phyloP scores from a whole-genome alignment of 192 early-diverging fungal genomes.

The Gonapodya prolifera region DNA sequence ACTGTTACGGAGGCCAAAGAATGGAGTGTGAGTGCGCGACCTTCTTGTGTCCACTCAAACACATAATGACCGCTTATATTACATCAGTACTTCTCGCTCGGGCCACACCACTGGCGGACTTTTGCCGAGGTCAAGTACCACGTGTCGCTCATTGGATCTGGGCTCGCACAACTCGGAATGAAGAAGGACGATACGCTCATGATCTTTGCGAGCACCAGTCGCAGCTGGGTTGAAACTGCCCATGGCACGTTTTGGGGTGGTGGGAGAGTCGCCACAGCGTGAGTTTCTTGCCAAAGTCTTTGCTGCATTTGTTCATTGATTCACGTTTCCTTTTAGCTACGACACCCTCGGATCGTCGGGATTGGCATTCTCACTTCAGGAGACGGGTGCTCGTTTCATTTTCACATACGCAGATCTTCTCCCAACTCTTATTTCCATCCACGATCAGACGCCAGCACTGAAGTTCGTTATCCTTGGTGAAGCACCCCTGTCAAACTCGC shows the following conservation, averaged over 20 bases:
- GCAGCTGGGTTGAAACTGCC: conserved; percentile 52
- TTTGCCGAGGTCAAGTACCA: too few species aligned
- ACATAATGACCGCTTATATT: too few species aligned
- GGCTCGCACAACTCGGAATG: conserved; percentile 54
- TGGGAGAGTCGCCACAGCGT: conserved; percentile 67
- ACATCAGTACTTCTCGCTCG: too few species aligned
- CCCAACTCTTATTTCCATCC: conserved; percentile 46
- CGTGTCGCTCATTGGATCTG: conserved; percentile 44
- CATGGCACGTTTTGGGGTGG: conserved; percentile 51
- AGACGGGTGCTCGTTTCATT: conserved; percentile 55
- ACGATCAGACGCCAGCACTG: conserved; percentile 39
- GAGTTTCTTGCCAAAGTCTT: too few species aligned
- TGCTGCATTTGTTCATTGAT: too few species aligned
- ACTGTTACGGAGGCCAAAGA: too few species aligned
- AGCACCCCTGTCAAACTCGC: conserved; percentile 66
- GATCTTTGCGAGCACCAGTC: conserved; percentile 55
- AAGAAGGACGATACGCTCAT: conserved; percentile 30
- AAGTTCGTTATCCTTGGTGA: conserved; percentile 50
- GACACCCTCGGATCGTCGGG: conserved; percentile 76
- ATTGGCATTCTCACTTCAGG: conserved; percentile 70
- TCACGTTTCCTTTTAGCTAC: too few species aligned
- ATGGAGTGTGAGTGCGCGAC: too few species aligned
- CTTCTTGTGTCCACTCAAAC: too few species aligned
- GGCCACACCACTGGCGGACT: too few species aligned
- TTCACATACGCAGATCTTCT: conserved; percentile 66